Conservation (phyloP, 441 rosid genomes). For the Populus hybrid region DNA sequence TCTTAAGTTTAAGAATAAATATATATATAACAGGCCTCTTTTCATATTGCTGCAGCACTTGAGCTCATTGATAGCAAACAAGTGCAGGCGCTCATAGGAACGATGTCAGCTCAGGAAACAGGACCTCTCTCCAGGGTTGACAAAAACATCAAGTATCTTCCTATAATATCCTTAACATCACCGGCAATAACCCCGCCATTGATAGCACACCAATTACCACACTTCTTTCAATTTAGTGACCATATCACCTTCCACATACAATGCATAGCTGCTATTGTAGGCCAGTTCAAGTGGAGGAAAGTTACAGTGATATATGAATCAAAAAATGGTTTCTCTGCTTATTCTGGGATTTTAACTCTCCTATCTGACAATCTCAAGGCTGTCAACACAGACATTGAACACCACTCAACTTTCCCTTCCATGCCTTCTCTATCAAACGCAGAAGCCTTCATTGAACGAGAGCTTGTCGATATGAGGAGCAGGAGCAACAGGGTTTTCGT, state of each 20-base stretch:
- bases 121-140: slow-evolving; percentile 8
- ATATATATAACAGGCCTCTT: background rate
- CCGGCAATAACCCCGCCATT: slow-evolving; percentile 1
- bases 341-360: slow-evolving; percentile 19
- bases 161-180: slow-evolving; percentile 25
- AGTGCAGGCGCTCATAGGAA: slow-evolving; percentile 26
- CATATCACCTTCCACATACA: slow-evolving; percentile 18
- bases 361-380: slow-evolving; percentile 23
- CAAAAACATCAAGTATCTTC: slow-evolving; percentile 6
- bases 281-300: slow-evolving; percentile 25
- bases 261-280: slow-evolving; percentile 23
- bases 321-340: background rate
- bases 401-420: slow-evolving; percentile 23
- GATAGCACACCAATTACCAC: slow-evolving; percentile 8
- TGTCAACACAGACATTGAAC: slow-evolving; percentile 19
- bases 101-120: slow-evolving; percentile 17
- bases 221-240: slow-evolving; percentile 24
- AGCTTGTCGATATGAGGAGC: slow-evolving; percentile 20
- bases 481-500: slow-evolving; percentile 30
- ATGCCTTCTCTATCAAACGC: slow-evolving; percentile 1
- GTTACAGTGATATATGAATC: slow-evolving; percentile 23
- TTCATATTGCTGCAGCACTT: slow-evolving; percentile 16
- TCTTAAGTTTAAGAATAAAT: background rate
- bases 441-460: background rate
- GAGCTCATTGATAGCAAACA: slow-evolving; percentile 16